Evolutionary conservation across 441 rosid genomes (phyloP).

Genomic region (Jatropha podagrica): DNA sequence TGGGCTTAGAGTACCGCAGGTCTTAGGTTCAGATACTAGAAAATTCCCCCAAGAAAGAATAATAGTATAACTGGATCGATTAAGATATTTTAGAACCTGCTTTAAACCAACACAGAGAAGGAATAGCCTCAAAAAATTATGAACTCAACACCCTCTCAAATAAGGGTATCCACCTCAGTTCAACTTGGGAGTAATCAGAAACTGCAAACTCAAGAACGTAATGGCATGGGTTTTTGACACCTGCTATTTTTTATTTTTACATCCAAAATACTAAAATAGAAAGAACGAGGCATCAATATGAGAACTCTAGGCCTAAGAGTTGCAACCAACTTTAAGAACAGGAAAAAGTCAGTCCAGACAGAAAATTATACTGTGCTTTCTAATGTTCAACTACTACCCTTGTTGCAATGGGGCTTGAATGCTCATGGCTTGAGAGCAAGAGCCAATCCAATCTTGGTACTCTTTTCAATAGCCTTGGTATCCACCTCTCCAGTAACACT

Average conservation of each 20-base stretch:
- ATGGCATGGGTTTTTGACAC: conserved; percentile 22
- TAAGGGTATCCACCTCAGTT: conserved; percentile 6
- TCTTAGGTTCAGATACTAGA: not conserved
- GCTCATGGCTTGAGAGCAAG: conserved; percentile 79
- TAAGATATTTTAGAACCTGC: not conserved
- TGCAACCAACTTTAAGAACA: conserved; percentile 12
- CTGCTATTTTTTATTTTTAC: conserved; percentile 34
- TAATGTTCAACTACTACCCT: conserved; percentile 13
- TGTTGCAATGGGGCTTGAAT: not conserved
- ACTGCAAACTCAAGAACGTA: conserved; percentile 14
- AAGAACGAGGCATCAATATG: conserved; percentile 19
- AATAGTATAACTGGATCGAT: not conserved
- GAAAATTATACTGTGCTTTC: conserved; percentile 19
- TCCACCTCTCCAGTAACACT: conserved; percentile 85
- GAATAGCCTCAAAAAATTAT: not conserved
- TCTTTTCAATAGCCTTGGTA: conserved; percentile 77
- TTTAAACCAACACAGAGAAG: conserved; percentile 14
- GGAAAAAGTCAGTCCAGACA: conserved; percentile 11
- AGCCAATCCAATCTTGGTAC: conserved; percentile 84
- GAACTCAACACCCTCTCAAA: conserved; percentile 9
- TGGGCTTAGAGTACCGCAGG: not conserved
- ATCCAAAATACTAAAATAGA: conserved; percentile 27
- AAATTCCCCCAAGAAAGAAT: not conserved
- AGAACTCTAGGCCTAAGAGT: conserved; percentile 8
- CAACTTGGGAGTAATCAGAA: conserved; percentile 8